Conservation (phyloP, 2,329 filamentous ascomycete species). For the Cordyceps farinosa region DNA sequence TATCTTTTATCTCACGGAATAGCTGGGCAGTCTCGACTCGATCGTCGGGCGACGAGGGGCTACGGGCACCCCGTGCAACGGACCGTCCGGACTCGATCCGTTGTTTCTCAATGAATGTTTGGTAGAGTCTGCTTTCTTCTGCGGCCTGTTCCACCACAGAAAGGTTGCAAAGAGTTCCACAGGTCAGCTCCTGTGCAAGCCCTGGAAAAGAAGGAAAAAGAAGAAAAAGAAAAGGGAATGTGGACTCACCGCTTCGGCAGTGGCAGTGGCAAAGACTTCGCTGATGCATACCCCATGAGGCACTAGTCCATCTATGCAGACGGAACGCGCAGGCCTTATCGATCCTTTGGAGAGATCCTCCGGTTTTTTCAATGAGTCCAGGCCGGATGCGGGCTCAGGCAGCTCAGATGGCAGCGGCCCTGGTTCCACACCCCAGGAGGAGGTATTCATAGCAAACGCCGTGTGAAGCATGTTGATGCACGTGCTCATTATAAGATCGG, state of each 20-base stretch:
- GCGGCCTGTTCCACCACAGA: not conserved
- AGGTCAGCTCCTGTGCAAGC: not conserved
- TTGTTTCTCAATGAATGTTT: not conserved
- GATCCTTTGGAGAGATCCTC: too few species aligned
- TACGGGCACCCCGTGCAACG: not conserved
- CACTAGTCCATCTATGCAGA: too few species aligned
- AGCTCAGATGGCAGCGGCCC: too few species aligned
- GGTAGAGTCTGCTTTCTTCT: not conserved
- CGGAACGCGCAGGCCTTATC: too few species aligned
- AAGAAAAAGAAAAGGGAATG: too few species aligned
- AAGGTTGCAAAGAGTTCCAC: not conserved
- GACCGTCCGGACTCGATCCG: not conserved
- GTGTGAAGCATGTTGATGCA: not conserved
- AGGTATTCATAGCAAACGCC: not conserved
- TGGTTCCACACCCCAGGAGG: too few species aligned
- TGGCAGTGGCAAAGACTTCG: not conserved
- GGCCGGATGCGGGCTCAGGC: too few species aligned
- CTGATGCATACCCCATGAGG: not conserved
- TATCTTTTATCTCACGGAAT: constrained; percentile 24
- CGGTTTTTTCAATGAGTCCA: too few species aligned
- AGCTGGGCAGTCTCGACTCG: constrained; percentile 12
- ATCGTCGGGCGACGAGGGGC: not conserved
- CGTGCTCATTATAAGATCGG: not conserved
- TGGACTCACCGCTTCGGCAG: not conserved
- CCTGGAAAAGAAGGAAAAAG: not conserved